Evolutionary conservation across 192 early-diverging fungal species (phyloP).

Genomic region (Spizellomyces sp.): DNA sequence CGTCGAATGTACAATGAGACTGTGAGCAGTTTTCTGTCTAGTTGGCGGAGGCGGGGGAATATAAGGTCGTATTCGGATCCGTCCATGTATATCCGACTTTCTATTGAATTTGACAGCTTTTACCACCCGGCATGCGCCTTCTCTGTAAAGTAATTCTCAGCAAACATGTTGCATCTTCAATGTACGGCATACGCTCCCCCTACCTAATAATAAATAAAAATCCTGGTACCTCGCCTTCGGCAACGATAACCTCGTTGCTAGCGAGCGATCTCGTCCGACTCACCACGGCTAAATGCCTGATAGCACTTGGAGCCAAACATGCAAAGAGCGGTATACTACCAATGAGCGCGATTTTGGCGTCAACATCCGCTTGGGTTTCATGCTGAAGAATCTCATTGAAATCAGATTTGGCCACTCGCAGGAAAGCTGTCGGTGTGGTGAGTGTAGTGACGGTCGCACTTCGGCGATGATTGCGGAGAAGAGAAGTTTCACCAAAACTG

Average conservation of each 20-base stretch:
- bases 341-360: neutral
- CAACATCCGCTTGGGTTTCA: neutral
- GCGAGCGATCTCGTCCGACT: neutral
- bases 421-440: neutral
- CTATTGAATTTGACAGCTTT: conserved; percentile 3
- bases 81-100: neutral
- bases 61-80: neutral
- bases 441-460: conserved; percentile 3
- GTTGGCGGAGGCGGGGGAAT: neutral
- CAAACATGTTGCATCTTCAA: neutral
- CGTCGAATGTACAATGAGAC: neutral
- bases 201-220: conserved; percentile 8
- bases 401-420: neutral
- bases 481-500: conserved; percentile 10
- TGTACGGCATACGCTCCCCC: neutral
- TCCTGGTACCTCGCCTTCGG: neutral
- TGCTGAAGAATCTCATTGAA: neutral
- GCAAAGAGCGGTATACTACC: conserved; percentile 1
- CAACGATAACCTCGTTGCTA: neutral
- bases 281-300: neutral
- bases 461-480: neutral
- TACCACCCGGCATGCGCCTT: neutral
- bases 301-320: neutral
- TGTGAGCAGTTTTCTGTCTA: neutral
- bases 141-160: neutral